These are phyloP conservation scores for Arctium minus DNA, from an alignment of 129 eudicot genomes.

Conservation along the genomic window DNA sequence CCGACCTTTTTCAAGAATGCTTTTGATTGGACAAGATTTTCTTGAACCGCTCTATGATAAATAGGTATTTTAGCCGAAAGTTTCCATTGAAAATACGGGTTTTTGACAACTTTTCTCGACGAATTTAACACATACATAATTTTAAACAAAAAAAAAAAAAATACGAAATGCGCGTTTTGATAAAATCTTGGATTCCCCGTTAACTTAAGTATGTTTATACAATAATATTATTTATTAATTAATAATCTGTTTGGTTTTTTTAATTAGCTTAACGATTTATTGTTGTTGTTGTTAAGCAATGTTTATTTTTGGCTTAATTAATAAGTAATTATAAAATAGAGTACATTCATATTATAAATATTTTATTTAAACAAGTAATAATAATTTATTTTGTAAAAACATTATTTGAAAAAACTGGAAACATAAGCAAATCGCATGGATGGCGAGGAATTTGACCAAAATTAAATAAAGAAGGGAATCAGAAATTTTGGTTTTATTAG, in stretches of 20 bases:
- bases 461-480: not conserved
- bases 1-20: not conserved
- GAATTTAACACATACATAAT: not conserved
- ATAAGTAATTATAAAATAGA: too few relatives aligned
- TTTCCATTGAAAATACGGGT: too few relatives aligned
- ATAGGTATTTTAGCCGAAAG: too few relatives aligned
- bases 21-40: not conserved
- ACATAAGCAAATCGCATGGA: constrained; percentile 12
- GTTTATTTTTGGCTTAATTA: not conserved
- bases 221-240: not conserved
- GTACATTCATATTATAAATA: too few relatives aligned
- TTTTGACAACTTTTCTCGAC: too few relatives aligned
- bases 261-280: not conserved
- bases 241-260: not conserved
- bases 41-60: not conserved
- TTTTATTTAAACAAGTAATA: not conserved
- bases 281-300: not conserved
- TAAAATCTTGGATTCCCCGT: not conserved
- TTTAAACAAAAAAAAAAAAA: not conserved
- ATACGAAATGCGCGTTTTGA: not conserved
- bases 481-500: not conserved
- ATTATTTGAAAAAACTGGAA: not conserved
- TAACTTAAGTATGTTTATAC: not conserved
- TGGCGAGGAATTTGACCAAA: constrained; percentile 3
- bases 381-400: not conserved